Evolutionary conservation across 2,329 filamentous ascomycete genomes (phyloP).

Genomic region (Neospermospora avenae): DNA sequence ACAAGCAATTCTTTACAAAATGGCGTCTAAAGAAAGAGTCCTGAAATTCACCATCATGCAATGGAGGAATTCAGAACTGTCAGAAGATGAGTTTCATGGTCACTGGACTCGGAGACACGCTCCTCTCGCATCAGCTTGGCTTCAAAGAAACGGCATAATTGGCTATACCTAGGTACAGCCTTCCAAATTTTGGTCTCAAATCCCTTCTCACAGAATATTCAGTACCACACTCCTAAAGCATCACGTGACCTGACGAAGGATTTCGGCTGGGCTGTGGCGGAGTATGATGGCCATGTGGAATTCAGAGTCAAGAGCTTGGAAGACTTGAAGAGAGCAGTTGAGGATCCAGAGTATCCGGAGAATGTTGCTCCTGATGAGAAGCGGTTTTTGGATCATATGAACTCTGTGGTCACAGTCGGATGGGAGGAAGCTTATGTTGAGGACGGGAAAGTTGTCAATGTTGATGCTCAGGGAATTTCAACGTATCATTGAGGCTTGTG

Average conservation of each 20-base stretch:
- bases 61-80: not conserved
- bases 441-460: not conserved
- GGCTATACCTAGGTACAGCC: constrained; percentile 8
- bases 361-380: constrained; percentile 1
- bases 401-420: constrained; percentile 1
- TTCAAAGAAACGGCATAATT: constrained; percentile 4
- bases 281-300: constrained; percentile 10
- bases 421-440: constrained; percentile 4
- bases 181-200: not conserved
- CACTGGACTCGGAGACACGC: constrained; percentile 7
- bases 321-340: constrained; percentile 7
- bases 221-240: not conserved
- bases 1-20: not conserved
- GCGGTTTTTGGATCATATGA: not conserved
- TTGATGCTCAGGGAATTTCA: not conserved
- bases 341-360: constrained; percentile 8
- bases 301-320: not conserved
- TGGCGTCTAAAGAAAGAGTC: not conserved
- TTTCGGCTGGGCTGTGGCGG: not conserved
- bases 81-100: not conserved
- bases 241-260: not conserved
- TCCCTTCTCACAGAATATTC: not conserved
- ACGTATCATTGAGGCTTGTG: not conserved
- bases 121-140: not conserved
- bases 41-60: constrained; percentile 8